A percentile compares a stretch with the other conserved stretches of the same genome.
Conservation (phyloP, 2,329 filamentous ascomycete species). For the Lecanoromycetidae sp. region DNA sequence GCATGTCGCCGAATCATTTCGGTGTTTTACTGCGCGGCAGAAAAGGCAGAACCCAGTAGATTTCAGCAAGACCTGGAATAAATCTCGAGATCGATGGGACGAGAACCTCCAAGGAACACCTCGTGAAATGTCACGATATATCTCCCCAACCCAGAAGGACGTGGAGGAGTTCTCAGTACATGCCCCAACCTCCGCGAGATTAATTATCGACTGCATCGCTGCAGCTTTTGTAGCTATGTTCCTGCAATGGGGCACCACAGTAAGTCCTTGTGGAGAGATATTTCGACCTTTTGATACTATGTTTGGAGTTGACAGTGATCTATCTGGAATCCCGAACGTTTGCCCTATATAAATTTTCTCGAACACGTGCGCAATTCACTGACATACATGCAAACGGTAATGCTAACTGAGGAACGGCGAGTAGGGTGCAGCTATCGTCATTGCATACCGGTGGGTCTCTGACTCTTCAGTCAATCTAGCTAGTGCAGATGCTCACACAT, state of each 20-base stretch:
- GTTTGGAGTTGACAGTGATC: too few species aligned
- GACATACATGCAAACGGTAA: too few species aligned
- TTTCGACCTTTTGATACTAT: too few species aligned
- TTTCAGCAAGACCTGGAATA: background rate
- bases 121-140: background rate
- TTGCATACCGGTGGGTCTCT: background rate
- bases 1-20: slow-evolving; percentile 1
- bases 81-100: background rate
- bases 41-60: background rate
- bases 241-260: slow-evolving; percentile 3
- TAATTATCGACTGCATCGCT: background rate
- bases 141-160: background rate
- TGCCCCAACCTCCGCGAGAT: background rate
- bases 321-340: too few species aligned
- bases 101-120: slow-evolving; percentile 3
- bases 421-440: slow-evolving; percentile 9
- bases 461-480: background rate
- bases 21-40: background rate
- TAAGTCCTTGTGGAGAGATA: too few species aligned
- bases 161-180: background rate
- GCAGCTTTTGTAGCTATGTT: background rate
- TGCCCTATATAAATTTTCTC: too few species aligned
- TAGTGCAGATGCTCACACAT: background rate
- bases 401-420: too few species aligned
- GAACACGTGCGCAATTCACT: too few species aligned